Base-by-base conservation (phyloP, 2,329 filamentous ascomycete species). In the Cordyceps militaris region DNA sequence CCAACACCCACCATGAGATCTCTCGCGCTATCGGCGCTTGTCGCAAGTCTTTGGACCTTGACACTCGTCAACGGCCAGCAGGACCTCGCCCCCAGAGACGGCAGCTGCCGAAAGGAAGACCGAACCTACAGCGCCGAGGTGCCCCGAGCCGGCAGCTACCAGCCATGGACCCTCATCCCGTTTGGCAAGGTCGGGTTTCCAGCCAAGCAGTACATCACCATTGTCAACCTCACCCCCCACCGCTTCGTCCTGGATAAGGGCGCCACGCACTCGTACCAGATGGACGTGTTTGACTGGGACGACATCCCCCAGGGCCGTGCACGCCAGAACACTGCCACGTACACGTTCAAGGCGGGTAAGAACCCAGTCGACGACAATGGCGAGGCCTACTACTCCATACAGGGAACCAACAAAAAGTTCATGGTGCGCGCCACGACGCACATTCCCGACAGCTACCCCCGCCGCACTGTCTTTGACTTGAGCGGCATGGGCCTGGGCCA, bases 221-320 rank as follows among this genome's bases (percentile, higher is more conserved):
- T 71, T 16, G 69, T 71, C 30, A 71, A 71, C 43, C 62, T 71
- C 28, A 71, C 69, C 4, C 70, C 70, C 1, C 66, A 71, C 40
- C 61, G 63, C 16, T 66, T 71, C 59, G 58, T 59, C 13, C 60
- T 68, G 43, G 61, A 62, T 21, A 53, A 54, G 21, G 36, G 47
- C 8, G 54, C 60, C 44, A 67, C 68, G 3, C 64, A 69, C 16
- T 66, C 64, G 14, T 69, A 70, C 52, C 69, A 71, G 54, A 66
- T 72, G 62, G 63, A 66, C 46, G 59, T 56, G 1, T 71, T 69
- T 34, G 63, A 70, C 59, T 71, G 66, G 62, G 69, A 65, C 21
- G 65, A 71, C 47, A 60, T 72, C 16, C 70, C 70, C 0, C 67
- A 68, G 4, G 69, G 70, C 19, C 63, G 62, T 11, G 64, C 67